These are phyloP conservation scores for Penicillium fimorum DNA, from an alignment of 495 filamentous ascomycete species.

Conservation along the genomic window DNA sequence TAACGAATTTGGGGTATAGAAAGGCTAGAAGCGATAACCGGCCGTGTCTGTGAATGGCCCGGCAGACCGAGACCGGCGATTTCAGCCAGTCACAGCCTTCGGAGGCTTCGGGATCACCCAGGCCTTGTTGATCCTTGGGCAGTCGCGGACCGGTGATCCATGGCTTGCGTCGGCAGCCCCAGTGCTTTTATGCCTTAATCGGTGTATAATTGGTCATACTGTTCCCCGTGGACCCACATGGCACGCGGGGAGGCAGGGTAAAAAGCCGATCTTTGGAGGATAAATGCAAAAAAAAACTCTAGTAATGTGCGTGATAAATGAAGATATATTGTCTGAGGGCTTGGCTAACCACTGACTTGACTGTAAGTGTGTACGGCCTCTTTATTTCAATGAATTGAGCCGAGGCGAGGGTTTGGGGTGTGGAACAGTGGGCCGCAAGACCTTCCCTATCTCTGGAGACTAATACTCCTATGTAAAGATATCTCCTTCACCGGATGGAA, in stretches of 20 bases:
- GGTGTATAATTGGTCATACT: background rate
- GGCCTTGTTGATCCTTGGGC: background rate
- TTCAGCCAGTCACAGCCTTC: slow-evolving; percentile 14
- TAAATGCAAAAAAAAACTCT: background rate
- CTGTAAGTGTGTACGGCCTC: background rate
- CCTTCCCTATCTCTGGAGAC: slow-evolving; percentile 2
- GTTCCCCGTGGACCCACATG: background rate
- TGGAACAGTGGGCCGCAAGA: slow-evolving; percentile 7
- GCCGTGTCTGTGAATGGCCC: slow-evolving; percentile 13
- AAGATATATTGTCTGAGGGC: background rate
- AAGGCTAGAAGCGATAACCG: slow-evolving; percentile 16
- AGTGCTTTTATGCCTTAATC: slow-evolving; percentile 4
- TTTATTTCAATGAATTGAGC: background rate
- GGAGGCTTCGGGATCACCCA: background rate
- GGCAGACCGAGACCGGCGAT: slow-evolving; percentile 19
- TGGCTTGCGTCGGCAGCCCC: slow-evolving; percentile 12
- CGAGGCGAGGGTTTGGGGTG: background rate
- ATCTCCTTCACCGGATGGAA: background rate
- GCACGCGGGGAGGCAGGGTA: background rate
- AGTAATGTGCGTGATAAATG: background rate
- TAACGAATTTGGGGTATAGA: slow-evolving; percentile 32
- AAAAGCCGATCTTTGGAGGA: slow-evolving; percentile 2
- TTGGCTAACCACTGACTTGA: background rate
- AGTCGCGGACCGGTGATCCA: slow-evolving; percentile 6
- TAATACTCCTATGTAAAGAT: slow-evolving; percentile 7